These are phyloP conservation scores for Kandelia obovata DNA, from an alignment of 345 rosid species.

Conservation along the genomic window DNA sequence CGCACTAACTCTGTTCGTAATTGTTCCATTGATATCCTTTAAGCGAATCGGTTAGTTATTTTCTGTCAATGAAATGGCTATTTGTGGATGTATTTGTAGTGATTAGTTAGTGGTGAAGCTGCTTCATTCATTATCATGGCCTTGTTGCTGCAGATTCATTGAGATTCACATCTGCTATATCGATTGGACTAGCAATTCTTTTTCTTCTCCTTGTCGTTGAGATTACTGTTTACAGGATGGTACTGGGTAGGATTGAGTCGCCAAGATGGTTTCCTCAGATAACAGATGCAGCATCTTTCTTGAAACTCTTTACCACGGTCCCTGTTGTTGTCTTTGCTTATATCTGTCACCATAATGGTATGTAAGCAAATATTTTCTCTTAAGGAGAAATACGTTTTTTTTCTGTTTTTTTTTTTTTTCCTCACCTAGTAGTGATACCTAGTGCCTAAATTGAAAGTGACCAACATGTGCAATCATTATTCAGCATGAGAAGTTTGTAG, in stretches of 20 bases:
- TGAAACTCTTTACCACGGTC: background rate
- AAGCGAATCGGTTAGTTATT: background rate
- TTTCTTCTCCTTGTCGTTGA: background rate
- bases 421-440: no score
- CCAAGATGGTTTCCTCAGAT: background rate
- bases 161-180: background rate
- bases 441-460: no score
- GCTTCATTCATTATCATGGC: background rate
- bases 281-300: background rate
- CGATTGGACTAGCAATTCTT: background rate
- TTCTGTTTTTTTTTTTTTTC: no score
- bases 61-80: background rate
- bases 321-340: background rate
- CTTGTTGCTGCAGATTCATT: background rate
- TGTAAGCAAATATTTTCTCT: background rate
- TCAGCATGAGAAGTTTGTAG: no score
- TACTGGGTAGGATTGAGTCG: background rate
- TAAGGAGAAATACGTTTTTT: no score
- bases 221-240: background rate
- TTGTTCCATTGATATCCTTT: background rate
- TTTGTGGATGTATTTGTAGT: background rate
- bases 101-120: background rate
- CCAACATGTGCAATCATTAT: no score
- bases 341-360: background rate
- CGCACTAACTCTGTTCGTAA: background rate